These are phyloP conservation scores for Chaetomium sp. DNA, from an alignment of 2,329 filamentous ascomycete genomes.

Conservation along the genomic window DNA sequence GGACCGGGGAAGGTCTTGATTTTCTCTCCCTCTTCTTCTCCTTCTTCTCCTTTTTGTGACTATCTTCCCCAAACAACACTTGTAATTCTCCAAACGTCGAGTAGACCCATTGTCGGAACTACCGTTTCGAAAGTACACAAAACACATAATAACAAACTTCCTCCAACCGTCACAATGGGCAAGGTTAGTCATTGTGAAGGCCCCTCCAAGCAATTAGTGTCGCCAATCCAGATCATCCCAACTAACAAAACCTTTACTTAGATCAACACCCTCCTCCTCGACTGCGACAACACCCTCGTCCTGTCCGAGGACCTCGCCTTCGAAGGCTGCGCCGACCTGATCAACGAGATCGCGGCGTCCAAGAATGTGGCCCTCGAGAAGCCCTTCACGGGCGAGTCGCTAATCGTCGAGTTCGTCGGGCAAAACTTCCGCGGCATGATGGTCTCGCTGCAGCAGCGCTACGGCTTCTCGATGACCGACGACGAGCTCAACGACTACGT, in stretches of 20 bases:
- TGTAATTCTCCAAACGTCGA: no score
- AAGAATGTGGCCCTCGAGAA: constrained; percentile 49
- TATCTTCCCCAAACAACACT: no score
- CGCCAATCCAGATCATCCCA: not conserved
- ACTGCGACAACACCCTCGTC: constrained; percentile 88
- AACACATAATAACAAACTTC: not conserved
- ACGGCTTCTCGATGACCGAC: constrained; percentile 61
- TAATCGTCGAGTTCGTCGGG: constrained; percentile 83
- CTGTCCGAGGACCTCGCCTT: constrained; percentile 87
- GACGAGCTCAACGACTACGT: constrained; percentile 71
- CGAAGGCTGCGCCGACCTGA: constrained; percentile 80
- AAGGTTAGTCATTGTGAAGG: constrained; percentile 8
- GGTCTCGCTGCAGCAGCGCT: constrained; percentile 64
- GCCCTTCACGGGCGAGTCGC: constrained; percentile 69
- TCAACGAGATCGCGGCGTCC: constrained; percentile 74
- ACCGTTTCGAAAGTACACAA: no score
- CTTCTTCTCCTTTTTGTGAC: not conserved
- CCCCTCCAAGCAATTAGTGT: no score
- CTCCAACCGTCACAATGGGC: constrained; percentile 15
- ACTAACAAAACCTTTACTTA: constrained; percentile 24
- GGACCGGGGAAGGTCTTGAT: not conserved
- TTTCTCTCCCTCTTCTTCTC: no score
- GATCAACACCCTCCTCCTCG: constrained; percentile 68
- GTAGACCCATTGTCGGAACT: no score
- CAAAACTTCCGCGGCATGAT: constrained; percentile 96